These are phyloP conservation scores for Boechera retrofracta DNA, from an alignment of 345 rosid species.

Conservation along the genomic window DNA sequence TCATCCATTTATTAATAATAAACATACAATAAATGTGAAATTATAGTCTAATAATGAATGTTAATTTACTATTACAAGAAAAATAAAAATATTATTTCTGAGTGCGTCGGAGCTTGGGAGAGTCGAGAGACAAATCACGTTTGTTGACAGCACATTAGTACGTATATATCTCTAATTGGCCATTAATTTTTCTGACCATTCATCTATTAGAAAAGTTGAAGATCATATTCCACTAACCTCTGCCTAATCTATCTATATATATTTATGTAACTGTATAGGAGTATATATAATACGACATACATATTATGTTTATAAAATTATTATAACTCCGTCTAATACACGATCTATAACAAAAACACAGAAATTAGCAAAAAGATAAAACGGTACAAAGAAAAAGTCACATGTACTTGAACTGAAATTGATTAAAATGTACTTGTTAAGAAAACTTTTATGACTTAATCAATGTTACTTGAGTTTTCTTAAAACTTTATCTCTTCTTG, in stretches of 20 bases:
- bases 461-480: background rate
- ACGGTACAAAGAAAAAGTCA: background rate
- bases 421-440: background rate
- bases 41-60: slow-evolving; percentile 24
- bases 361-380: background rate
- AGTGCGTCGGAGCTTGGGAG: slow-evolving; percentile 41
- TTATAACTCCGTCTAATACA: background rate
- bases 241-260: background rate
- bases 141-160: slow-evolving; percentile 33
- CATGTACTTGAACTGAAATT: background rate
- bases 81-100: slow-evolving; percentile 21
- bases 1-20: slow-evolving; percentile 3
- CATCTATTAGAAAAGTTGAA: slow-evolving; percentile 28
- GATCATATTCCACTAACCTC: slow-evolving; percentile 33
- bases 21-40: slow-evolving; percentile 5
- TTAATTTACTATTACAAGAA: background rate
- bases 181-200: slow-evolving; percentile 40
- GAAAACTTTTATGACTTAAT: background rate
- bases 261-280: too few relatives aligned
- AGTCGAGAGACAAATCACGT: slow-evolving; percentile 35
- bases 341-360: background rate
- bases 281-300: background rate
- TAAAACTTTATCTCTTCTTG: slow-evolving; percentile 1
- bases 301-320: background rate
- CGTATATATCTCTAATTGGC: slow-evolving; percentile 27